Percentiles rank a stretch among this genome's conserved stretches.
Evolutionary conservation across 1,139 yeast species (phyloP).

Genomic region (Trichomonascaceae sp.): DNA sequence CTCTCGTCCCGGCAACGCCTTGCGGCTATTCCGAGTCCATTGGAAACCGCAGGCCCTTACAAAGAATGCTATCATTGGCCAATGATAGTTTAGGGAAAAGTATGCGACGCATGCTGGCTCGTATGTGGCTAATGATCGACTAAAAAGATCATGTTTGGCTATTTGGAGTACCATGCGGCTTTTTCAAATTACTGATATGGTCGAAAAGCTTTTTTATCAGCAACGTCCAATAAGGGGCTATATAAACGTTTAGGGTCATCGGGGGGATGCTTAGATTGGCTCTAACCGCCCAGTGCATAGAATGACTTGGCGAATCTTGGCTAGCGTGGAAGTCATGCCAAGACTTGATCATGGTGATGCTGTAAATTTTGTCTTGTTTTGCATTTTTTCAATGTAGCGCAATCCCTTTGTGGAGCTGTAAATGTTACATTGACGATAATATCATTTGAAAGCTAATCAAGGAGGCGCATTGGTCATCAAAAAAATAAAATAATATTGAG

Average conservation of each 20-base stretch:
- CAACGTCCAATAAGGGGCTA: background rate
- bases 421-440: background rate
- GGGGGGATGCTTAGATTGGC: background rate
- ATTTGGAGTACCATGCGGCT: background rate
- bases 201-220: background rate
- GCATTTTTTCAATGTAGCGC: background rate
- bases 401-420: background rate
- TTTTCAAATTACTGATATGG: background rate
- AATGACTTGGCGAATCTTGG: background rate
- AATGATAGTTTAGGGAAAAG: background rate
- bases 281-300: background rate
- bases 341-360: background rate
- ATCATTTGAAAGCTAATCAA: background rate
- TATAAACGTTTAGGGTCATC: background rate
- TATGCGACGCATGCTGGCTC: background rate
- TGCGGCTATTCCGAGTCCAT: background rate
- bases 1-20: background rate
- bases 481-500: background rate
- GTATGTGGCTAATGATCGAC: background rate
- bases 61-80: background rate
- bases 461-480: background rate
- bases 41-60: background rate
- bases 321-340: background rate
- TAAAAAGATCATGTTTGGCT: background rate
- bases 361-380: too few relatives aligned